These are phyloP conservation scores for Oidium heveae DNA, from an alignment of 2,329 filamentous ascomycete genomes.

Conservation along the genomic window DNA sequence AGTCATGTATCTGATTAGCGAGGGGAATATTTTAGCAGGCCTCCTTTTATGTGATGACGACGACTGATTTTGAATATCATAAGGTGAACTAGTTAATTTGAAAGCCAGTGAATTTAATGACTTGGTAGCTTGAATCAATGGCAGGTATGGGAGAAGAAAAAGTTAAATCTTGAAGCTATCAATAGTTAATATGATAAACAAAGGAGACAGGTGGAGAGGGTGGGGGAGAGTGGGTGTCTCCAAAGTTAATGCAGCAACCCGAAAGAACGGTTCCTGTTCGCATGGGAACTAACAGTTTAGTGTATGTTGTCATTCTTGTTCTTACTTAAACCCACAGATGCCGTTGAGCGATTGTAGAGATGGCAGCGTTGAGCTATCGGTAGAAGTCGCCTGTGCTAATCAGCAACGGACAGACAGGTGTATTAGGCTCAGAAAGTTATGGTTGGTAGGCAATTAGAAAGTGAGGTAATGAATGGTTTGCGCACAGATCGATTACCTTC, in stretches of 20 bases:
- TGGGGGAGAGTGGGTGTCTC: slow-evolving; percentile 1
- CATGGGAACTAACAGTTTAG: slow-evolving; percentile 7
- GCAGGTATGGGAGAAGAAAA: too few species aligned
- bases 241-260: slow-evolving; percentile 14
- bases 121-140: too few species aligned
- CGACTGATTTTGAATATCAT: too few species aligned
- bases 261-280: slow-evolving; percentile 11
- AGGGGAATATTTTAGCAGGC: slow-evolving; percentile 1
- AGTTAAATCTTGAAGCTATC: slow-evolving; percentile 8
- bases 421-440: neutral
- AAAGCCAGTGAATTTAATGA: too few species aligned
- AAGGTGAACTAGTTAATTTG: too few species aligned
- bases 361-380: neutral
- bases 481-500: slow-evolving; percentile 6
- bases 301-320: slow-evolving; percentile 10
- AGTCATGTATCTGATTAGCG: slow-evolving; percentile 2
- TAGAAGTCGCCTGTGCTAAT: slow-evolving; percentile 1
- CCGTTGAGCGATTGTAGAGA: slow-evolving; percentile 6
- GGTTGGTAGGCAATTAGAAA: neutral
- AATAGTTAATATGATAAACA: slow-evolving; percentile 7
- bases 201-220: neutral
- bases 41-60: neutral
- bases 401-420: slow-evolving; percentile 2
- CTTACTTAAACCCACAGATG: slow-evolving; percentile 6
- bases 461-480: slow-evolving; percentile 4